phyloP scores from a whole-genome alignment of 2,329 filamentous ascomycete genomes.

The Aspergillus bombycis region DNA sequence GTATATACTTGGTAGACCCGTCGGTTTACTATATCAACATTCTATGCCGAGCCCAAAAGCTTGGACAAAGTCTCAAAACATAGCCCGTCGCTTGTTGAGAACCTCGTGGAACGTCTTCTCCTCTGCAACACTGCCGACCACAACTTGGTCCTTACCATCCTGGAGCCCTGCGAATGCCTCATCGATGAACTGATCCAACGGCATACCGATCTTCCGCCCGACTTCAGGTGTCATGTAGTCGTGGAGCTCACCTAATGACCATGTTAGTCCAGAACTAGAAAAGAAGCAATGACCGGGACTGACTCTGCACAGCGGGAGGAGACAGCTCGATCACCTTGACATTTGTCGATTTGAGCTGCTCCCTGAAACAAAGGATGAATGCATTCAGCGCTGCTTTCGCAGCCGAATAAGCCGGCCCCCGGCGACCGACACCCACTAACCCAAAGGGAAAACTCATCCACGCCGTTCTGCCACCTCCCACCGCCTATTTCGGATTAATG shows the following conservation, averaged over 20 bases:
- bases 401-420: conserved; percentile 58
- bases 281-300: conserved; percentile 1
- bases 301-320: conserved; percentile 47
- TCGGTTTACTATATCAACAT: not conserved
- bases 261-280: not conserved
- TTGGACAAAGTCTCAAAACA: conserved; percentile 16
- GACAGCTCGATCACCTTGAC: conserved; percentile 54
- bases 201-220: conserved; percentile 54
- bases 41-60: not conserved
- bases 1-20: not conserved
- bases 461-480: not conserved
- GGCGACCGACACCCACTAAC: no score
- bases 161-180: conserved; percentile 50
- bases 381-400: conserved; percentile 58
- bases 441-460: no score
- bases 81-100: conserved; percentile 31
- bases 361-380: conserved; percentile 50
- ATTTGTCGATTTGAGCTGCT: conserved; percentile 41
- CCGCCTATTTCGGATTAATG: not conserved
- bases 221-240: conserved; percentile 48
- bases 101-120: conserved; percentile 37
- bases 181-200: conserved; percentile 49
- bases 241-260: conserved; percentile 52
- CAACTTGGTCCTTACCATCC: conserved; percentile 47
- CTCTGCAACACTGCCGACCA: conserved; percentile 37